Evolutionary conservation across 164 flowering plant genomes (phyloP).

Genomic region (Piper betle): DNA sequence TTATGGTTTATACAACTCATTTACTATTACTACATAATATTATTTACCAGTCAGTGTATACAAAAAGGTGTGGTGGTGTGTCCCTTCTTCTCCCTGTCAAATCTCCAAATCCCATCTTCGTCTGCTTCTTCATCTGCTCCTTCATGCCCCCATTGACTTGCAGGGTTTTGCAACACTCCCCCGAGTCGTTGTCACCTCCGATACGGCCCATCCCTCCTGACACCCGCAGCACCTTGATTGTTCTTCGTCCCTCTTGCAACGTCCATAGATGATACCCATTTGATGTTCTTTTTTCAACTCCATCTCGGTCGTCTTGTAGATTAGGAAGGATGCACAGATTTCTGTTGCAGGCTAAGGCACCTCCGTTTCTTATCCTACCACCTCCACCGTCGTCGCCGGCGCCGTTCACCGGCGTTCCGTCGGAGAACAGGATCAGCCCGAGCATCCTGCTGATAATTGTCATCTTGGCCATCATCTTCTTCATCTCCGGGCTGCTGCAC

Average conservation of each 20-base stretch:
- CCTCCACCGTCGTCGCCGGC: slow-evolving; percentile 11
- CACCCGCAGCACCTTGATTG: neutral
- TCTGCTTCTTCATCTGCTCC: neutral
- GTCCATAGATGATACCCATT: slow-evolving; percentile 12
- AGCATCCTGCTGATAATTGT: slow-evolving; percentile 60
- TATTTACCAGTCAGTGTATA: neutral
- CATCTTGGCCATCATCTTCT: slow-evolving; percentile 77
- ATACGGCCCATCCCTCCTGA: too few relatives aligned
- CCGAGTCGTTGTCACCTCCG: slow-evolving; percentile 4
- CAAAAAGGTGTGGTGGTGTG: neutral
- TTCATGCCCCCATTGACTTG: neutral
- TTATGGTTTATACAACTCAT: slow-evolving; percentile 8
- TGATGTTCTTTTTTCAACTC: slow-evolving; percentile 10
- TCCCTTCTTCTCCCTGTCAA: neutral
- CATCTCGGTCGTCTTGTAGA: neutral
- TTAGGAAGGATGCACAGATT: slow-evolving; percentile 20
- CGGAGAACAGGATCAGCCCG: slow-evolving; percentile 54
- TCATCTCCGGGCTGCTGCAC: slow-evolving; percentile 79
- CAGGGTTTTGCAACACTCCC: neutral
- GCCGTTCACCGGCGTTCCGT: slow-evolving; percentile 11
- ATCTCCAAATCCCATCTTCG: neutral
- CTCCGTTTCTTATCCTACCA: slow-evolving; percentile 3
- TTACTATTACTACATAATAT: slow-evolving; percentile 26
- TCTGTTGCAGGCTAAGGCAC: slow-evolving; percentile 13
- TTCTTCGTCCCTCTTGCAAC: slow-evolving; percentile 2